phyloP scores from a whole-genome alignment of 371 early-diverging fungal genomes.

The Rhizopus microsporus region DNA sequence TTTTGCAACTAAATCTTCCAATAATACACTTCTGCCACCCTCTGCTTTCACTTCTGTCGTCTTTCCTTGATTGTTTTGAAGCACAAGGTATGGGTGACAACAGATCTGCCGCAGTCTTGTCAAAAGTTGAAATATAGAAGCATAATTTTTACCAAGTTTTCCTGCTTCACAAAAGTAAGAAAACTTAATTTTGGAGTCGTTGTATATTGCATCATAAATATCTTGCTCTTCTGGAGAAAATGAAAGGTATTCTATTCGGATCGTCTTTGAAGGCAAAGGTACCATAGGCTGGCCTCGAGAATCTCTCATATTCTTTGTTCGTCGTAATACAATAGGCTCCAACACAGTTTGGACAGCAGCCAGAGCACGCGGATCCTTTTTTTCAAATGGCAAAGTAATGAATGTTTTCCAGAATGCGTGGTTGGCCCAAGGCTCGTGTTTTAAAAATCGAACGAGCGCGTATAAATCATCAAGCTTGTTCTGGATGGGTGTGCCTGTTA shows the following conservation, averaged over 20 bases:
- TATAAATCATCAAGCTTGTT: slow-evolving; percentile 81
- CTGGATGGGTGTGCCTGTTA: slow-evolving; percentile 81
- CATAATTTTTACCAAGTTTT: slow-evolving; percentile 44
- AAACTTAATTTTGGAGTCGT: slow-evolving; percentile 49
- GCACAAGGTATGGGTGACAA: slow-evolving; percentile 63
- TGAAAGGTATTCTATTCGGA: slow-evolving; percentile 60
- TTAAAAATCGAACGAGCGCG: slow-evolving; percentile 79
- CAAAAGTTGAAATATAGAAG: slow-evolving; percentile 53
- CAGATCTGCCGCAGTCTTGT: slow-evolving; percentile 65
- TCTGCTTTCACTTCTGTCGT: slow-evolving; percentile 14
- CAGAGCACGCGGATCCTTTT: slow-evolving; percentile 56
- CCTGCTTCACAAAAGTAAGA: slow-evolving; percentile 49
- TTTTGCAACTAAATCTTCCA: slow-evolving; percentile 49
- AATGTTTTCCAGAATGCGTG: slow-evolving; percentile 67
- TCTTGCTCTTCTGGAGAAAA: slow-evolving; percentile 53
- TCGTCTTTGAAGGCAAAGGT: slow-evolving; percentile 56
- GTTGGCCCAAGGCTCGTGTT: slow-evolving; percentile 70
- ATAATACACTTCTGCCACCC: slow-evolving; percentile 12
- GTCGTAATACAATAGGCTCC: slow-evolving; percentile 66
- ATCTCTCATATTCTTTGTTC: slow-evolving; percentile 65
- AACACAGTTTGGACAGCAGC: slow-evolving; percentile 66
- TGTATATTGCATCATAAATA: slow-evolving; percentile 47
- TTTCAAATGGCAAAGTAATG: slow-evolving; percentile 67
- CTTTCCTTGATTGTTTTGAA: slow-evolving; percentile 24
- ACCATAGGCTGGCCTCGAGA: slow-evolving; percentile 62